These are phyloP conservation scores for Fraxinus greggii DNA, from an alignment of 305 asterid species.

Conservation along the genomic window DNA sequence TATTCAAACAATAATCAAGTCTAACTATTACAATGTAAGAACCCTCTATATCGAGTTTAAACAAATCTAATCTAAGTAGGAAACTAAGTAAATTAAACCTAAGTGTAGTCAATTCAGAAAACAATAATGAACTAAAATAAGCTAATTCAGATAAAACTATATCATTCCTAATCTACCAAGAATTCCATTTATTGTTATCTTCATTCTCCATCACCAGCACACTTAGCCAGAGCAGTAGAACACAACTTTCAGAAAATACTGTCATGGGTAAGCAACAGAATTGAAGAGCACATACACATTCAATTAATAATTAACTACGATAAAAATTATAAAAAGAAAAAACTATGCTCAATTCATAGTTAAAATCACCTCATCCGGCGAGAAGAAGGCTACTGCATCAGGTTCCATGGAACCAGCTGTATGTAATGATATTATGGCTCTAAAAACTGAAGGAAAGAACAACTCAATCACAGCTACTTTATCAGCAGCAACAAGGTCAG, in stretches of 20 bases:
- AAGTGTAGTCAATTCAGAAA: not conserved
- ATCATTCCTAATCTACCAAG: not conserved
- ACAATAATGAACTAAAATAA: not conserved
- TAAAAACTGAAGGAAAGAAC: constrained; percentile 64
- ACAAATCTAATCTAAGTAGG: not conserved
- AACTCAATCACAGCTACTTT: constrained; percentile 82
- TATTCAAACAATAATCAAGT: not conserved
- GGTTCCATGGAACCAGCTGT: constrained; percentile 87
- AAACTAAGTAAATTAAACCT: not conserved
- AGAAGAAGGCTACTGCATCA: constrained; percentile 84
- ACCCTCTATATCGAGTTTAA: not conserved
- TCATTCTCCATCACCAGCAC: not conserved
- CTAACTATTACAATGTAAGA: not conserved
- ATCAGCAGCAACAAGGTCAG: constrained; percentile 45
- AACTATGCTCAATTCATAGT: constrained; percentile 1
- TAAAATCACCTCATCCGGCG: constrained; percentile 84
- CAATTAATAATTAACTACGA: not conserved
- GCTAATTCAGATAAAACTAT: not conserved
- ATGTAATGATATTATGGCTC: constrained; percentile 81
- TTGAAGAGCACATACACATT: not conserved
- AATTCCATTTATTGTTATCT: not conserved
- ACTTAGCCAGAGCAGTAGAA: constrained; percentile 1
- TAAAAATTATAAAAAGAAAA: not conserved
- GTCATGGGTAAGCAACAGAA: constrained; percentile 18
- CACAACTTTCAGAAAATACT: constrained; percentile 12